Conservation (phyloP, 2,329 filamentous ascomycete species). For the Eutypella sp. region DNA sequence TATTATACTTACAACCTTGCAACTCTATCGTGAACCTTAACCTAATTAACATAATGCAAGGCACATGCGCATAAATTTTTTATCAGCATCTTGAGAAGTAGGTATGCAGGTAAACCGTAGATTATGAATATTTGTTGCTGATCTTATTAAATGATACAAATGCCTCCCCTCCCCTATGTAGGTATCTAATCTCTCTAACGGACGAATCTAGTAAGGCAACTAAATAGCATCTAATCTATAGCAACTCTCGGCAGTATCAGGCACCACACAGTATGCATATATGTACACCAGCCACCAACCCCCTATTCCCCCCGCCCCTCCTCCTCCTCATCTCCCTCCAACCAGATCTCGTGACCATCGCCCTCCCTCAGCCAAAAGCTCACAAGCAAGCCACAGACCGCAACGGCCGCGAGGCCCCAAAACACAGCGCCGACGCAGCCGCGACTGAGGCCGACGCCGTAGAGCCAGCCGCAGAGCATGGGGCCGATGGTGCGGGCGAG, state of each 20-base stretch:
- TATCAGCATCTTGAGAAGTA: too few relatives aligned
- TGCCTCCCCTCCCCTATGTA: too few relatives aligned
- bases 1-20: too few relatives aligned
- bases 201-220: too few relatives aligned
- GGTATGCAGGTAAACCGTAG: too few relatives aligned
- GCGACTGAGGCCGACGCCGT: conserved; percentile 51
- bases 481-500: conserved; percentile 57
- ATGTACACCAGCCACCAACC: neutral
- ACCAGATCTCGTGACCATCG: conserved; percentile 59
- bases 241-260: neutral
- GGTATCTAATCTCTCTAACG: too few relatives aligned
- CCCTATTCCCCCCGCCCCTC: conserved; percentile 11
- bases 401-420: conserved; percentile 50
- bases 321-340: conserved; percentile 55
- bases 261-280: neutral
- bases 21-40: too few relatives aligned
- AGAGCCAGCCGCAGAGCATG: conserved; percentile 54
- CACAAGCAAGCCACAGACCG: conserved; percentile 42
- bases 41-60: too few relatives aligned
- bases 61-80: too few relatives aligned
- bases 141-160: too few relatives aligned
- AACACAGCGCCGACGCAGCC: conserved; percentile 56
- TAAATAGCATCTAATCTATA: neutral
- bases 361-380: conserved; percentile 56
- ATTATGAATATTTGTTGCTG: too few relatives aligned